A percentile compares a stretch with the other conserved stretches of the same genome.
Conservation (phyloP, 257 asterid species). For the Solanum piurae region DNA sequence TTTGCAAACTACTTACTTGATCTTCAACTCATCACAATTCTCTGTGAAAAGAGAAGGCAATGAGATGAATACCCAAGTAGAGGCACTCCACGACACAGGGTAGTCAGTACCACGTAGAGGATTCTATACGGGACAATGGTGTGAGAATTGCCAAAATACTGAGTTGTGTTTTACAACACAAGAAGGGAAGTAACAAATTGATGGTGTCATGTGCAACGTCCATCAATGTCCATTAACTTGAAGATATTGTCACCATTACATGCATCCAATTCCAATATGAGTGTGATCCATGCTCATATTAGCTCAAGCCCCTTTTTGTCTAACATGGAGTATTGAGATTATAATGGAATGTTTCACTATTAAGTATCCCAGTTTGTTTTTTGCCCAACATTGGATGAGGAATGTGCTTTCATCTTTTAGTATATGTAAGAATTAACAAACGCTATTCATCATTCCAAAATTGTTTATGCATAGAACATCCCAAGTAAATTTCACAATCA, state of each 20-base stretch:
- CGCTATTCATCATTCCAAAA: not conserved
- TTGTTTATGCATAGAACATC: not conserved
- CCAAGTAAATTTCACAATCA: not conserved
- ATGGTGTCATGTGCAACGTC: too few relatives aligned
- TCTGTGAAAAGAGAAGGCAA: not conserved
- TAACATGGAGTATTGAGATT: not conserved
- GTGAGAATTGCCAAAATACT: not conserved
- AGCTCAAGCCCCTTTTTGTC: too few relatives aligned
- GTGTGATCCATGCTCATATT: too few relatives aligned
- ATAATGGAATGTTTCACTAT: not conserved
- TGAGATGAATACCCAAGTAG: not conserved
- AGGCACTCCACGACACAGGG: not conserved
- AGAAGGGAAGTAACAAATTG: not conserved
- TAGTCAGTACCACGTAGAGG: not conserved
- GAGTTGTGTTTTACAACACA: not conserved
- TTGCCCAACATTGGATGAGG: not conserved
- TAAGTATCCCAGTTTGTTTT: not conserved
- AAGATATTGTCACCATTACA: not conserved
- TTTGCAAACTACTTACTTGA: not conserved
- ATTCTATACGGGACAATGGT: not conserved
- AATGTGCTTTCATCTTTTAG: not conserved
- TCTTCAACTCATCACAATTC: not conserved
- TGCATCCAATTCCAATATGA: not conserved
- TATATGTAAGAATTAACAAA: not conserved
- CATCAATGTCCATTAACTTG: not conserved